These are phyloP conservation scores for Evernia prunastri DNA, from an alignment of 495 filamentous ascomycete species.

Conservation along the genomic window DNA sequence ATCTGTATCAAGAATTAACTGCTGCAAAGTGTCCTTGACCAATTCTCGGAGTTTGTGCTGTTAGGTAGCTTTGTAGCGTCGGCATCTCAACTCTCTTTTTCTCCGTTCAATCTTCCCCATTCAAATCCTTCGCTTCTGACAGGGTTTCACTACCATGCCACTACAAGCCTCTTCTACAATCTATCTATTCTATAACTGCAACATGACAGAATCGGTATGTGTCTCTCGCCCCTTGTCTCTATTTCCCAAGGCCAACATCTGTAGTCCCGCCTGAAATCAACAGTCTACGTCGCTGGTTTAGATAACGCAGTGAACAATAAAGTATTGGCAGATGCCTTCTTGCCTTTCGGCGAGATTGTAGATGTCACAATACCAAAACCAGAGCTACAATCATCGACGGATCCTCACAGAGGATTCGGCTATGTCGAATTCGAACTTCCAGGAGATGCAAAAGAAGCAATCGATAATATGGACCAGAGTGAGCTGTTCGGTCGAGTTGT, in stretches of 20 bases:
- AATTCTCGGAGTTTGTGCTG: slow-evolving; percentile 3
- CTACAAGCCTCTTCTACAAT: background rate
- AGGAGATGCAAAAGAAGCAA: slow-evolving; percentile 85
- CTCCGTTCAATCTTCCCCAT: too few relatives aligned
- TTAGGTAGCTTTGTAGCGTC: slow-evolving; percentile 9
- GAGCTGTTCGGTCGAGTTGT: slow-evolving; percentile 91
- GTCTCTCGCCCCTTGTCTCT: background rate
- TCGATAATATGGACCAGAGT: slow-evolving; percentile 98
- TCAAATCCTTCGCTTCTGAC: background rate
- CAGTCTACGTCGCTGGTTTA: slow-evolving; percentile 85
- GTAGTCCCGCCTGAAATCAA: slow-evolving; percentile 71
- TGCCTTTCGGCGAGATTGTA: slow-evolving; percentile 91
- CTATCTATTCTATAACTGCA: background rate
- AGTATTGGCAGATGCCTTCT: slow-evolving; percentile 80
- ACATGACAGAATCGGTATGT: slow-evolving; percentile 24
- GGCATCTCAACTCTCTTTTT: slow-evolving; percentile 6
- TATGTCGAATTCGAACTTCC: slow-evolving; percentile 91
- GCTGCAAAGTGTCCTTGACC: slow-evolving; percentile 13
- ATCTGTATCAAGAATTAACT: background rate
- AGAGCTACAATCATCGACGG: slow-evolving; percentile 60
- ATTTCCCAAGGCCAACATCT: background rate
- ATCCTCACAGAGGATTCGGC: slow-evolving; percentile 85
- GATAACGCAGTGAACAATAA: slow-evolving; percentile 66
- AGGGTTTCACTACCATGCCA: background rate
- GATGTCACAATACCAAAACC: slow-evolving; percentile 86